Conservation (phyloP, 441 rosid genomes). For the Eruca vesicaria region DNA sequence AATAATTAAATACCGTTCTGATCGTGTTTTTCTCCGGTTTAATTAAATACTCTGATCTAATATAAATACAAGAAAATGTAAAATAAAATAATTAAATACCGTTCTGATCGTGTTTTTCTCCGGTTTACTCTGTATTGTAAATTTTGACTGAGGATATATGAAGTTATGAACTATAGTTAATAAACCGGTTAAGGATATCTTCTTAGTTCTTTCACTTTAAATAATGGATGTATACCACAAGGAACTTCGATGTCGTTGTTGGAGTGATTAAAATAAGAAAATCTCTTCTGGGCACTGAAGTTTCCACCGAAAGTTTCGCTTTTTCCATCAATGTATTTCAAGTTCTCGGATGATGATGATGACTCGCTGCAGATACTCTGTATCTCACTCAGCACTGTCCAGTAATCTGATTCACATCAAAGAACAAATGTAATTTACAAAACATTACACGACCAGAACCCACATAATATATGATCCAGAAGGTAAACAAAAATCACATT, state of each 20-base stretch:
- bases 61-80: too few relatives aligned
- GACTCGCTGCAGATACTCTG: constrained; percentile 41
- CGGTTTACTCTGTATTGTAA: constrained; percentile 8
- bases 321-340: constrained; percentile 57
- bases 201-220: too few relatives aligned
- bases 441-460: too few relatives aligned
- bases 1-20: too few relatives aligned
- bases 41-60: too few relatives aligned
- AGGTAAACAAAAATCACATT: too few relatives aligned
- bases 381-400: constrained; percentile 56
- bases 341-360: constrained; percentile 27
- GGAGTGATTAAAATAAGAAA: constrained; percentile 57
- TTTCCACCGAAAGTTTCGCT: constrained; percentile 66
- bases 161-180: background rate
- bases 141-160: background rate
- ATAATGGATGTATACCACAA: too few relatives aligned
- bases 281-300: constrained; percentile 47
- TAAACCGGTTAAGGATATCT: constrained; percentile 3
- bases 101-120: constrained; percentile 17
- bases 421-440: too few relatives aligned
- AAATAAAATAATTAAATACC: background rate
- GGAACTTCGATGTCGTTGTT: constrained; percentile 51
- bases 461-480: too few relatives aligned
- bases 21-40: too few relatives aligned
- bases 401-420: constrained; percentile 52